These are phyloP conservation scores for Cutaneotrichosporon sp. DNA, from an alignment of 1,284 basidiomycete species.

Conservation along the genomic window DNA sequence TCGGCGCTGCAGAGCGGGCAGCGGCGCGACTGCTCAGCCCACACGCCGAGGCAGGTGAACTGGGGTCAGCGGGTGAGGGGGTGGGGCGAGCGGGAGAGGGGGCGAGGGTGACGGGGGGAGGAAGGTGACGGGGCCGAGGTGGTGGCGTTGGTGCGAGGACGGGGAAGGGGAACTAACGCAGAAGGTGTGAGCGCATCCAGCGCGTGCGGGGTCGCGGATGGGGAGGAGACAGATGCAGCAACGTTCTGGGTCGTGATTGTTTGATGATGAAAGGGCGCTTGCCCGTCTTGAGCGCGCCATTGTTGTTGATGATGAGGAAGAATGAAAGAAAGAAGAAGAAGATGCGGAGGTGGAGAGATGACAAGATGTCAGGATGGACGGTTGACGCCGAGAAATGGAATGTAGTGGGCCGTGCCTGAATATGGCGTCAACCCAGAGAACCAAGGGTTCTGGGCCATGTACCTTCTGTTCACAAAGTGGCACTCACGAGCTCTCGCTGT, in stretches of 20 bases:
- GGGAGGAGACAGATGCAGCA: slow-evolving; percentile 72
- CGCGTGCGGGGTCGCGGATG: slow-evolving; percentile 73
- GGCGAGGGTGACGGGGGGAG: background rate
- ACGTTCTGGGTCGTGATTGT: slow-evolving; percentile 31
- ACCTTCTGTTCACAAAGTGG: no score
- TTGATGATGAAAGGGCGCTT: background rate
- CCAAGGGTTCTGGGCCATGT: no score
- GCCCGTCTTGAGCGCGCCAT: background rate
- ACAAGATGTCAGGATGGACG: background rate
- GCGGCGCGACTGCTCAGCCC: slow-evolving; percentile 65
- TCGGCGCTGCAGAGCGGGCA: slow-evolving; percentile 79
- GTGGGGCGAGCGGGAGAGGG: background rate
- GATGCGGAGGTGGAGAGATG: background rate
- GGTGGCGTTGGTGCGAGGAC: background rate
- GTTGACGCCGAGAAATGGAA: no score
- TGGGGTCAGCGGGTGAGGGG: slow-evolving; percentile 22
- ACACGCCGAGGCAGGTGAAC: slow-evolving; percentile 82
- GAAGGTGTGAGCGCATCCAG: slow-evolving; percentile 76
- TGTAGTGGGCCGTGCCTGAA: no score
- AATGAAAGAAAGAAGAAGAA: background rate
- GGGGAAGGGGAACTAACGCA: slow-evolving; percentile 53
- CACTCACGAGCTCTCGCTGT: no score
- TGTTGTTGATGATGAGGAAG: background rate
- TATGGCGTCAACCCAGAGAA: no score
- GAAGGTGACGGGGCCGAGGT: background rate